Conservation (phyloP, 2,329 filamentous ascomycete genomes). For the Drechslera avenae region DNA sequence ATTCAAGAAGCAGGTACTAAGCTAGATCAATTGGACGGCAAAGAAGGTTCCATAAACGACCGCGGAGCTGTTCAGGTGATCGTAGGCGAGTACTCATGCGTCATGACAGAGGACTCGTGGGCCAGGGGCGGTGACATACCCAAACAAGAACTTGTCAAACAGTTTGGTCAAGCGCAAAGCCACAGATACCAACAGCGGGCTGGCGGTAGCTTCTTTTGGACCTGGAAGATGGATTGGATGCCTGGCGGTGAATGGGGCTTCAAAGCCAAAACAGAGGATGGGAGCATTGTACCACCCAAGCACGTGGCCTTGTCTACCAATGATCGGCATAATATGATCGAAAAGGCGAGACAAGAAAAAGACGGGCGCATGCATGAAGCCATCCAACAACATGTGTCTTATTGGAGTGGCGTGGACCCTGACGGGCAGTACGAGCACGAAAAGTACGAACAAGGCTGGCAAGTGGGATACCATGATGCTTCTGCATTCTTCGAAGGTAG, state of each 20-base stretch:
- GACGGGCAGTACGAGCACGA: constrained; percentile 58
- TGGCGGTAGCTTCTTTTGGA: constrained; percentile 65
- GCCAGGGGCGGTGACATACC: constrained; percentile 41
- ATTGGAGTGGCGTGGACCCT: constrained; percentile 56
- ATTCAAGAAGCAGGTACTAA: constrained; percentile 53
- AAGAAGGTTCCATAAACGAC: constrained; percentile 56
- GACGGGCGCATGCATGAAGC: constrained; percentile 45
- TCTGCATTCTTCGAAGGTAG: constrained; percentile 55
- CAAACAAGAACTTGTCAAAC: constrained; percentile 49
- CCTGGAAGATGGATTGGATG: constrained; percentile 66
- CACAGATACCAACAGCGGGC: constrained; percentile 56
- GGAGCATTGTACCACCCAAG: constrained; percentile 47
- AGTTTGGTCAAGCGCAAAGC: constrained; percentile 58
- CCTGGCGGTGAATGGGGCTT: constrained; percentile 67
- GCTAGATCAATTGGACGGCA: constrained; percentile 53
- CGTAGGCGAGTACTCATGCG: constrained; percentile 65
- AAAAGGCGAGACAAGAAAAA: constrained; percentile 49
- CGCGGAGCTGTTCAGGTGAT: constrained; percentile 58
- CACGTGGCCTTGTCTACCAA: constrained; percentile 30
- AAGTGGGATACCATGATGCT: constrained; percentile 62
- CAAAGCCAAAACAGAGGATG: constrained; percentile 56
- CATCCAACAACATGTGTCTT: constrained; percentile 53
- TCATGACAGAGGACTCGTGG: constrained; percentile 59
- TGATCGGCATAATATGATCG: constrained; percentile 35
- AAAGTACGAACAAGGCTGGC: constrained; percentile 62